Percentiles rank a stretch among this genome's conserved stretches.
Conservation (phyloP, 129 eudicot species). For the Silybum marianum region DNA sequence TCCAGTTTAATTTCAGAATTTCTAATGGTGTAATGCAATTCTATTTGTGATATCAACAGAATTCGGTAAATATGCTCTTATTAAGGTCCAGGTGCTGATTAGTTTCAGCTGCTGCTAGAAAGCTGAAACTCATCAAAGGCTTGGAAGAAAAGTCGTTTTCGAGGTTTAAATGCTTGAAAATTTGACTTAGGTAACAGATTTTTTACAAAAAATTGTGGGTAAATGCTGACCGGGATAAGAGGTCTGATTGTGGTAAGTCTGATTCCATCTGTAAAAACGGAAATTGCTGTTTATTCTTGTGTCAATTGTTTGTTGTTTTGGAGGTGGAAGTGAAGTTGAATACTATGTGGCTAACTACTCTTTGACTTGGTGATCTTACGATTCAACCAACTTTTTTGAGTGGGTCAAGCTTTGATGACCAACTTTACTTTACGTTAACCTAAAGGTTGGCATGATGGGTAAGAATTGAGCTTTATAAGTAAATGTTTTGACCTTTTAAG, state of each 20-base stretch:
- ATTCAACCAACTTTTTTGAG: neutral
- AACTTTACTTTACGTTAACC: neutral
- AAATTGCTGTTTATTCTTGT: neutral
- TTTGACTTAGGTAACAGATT: neutral
- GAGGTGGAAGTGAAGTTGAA: neutral
- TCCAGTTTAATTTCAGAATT: conserved; percentile 1
- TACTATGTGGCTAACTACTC: neutral
- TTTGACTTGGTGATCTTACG: neutral
- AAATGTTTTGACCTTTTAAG: neutral
- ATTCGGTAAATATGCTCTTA: neutral
- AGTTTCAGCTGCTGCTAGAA: conserved; percentile 6
- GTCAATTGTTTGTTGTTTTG: neutral
- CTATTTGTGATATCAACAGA: neutral
- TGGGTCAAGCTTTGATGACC: neutral
- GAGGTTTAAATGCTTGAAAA: neutral
- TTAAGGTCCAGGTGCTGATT: neutral
- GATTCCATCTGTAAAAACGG: neutral
- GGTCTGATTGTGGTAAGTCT: neutral
- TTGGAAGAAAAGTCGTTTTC: neutral
- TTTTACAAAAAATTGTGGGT: neutral
- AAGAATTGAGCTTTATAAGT: neutral
- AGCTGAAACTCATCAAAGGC: neutral
- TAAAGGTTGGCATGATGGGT: neutral
- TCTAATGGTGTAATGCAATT: neutral
- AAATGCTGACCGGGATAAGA: neutral